phyloP scores from a whole-genome alignment of 202 grass and related monocot species.

The Zizania palustris region DNA sequence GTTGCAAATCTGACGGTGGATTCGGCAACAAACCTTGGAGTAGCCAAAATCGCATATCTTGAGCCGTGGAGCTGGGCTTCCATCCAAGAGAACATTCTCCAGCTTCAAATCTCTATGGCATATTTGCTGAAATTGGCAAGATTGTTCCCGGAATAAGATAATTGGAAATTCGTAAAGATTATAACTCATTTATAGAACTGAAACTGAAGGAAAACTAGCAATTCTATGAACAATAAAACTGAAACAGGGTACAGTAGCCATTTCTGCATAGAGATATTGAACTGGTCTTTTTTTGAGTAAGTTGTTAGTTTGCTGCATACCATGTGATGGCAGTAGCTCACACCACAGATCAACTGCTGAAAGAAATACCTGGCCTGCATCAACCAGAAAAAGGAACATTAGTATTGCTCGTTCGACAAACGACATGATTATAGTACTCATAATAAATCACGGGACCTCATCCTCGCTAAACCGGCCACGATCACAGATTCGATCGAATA shows the following conservation, averaged over 20 bases:
- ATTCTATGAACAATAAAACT: not conserved
- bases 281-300: slow-evolving; percentile 6
- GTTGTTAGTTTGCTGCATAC: slow-evolving; percentile 39
- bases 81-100: slow-evolving; percentile 94
- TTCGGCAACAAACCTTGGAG: slow-evolving; percentile 71
- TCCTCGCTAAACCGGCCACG: slow-evolving; percentile 89
- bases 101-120: slow-evolving; percentile 98
- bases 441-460: slow-evolving; percentile 63
- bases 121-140: slow-evolving; percentile 70
- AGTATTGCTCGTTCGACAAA: slow-evolving; percentile 38
- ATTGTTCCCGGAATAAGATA: slow-evolving; percentile 22
- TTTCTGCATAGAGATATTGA: slow-evolving; percentile 9
- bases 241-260: slow-evolving; percentile 2
- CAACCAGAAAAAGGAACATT: slow-evolving; percentile 36
- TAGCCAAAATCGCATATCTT: slow-evolving; percentile 99
- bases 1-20: slow-evolving; percentile 10
- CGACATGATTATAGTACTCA: slow-evolving; percentile 8
- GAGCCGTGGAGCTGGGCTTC: slow-evolving; percentile 82
- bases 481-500: slow-evolving; percentile 93
- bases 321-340: slow-evolving; percentile 93
- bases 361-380: slow-evolving; percentile 93
- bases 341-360: slow-evolving; percentile 94
- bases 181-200: slow-evolving; percentile 9
- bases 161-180: slow-evolving; percentile 19
- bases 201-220: slow-evolving; percentile 10